phyloP scores from a whole-genome alignment of 1,284 basidiomycete genomes.

The Ceratobasidium sp. region DNA sequence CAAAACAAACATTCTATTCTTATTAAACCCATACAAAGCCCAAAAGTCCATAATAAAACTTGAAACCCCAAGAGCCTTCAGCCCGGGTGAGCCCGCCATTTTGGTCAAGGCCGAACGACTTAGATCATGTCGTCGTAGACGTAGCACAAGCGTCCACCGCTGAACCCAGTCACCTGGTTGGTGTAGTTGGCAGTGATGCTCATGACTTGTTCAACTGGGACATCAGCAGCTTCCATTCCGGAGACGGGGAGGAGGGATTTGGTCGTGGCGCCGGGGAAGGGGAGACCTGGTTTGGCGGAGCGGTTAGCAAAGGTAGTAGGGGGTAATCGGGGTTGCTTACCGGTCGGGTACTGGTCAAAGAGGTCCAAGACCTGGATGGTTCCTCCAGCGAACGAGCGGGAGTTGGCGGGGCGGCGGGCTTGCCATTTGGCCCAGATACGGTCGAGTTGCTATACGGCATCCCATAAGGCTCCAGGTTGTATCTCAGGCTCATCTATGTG shows the following conservation, averaged over 20 bases:
- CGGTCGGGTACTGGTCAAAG: conserved; percentile 39
- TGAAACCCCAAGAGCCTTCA: conserved; percentile 1
- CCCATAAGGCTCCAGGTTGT: neutral
- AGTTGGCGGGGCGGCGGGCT: conserved; percentile 40
- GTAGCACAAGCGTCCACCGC: conserved; percentile 33
- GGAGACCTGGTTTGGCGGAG: neutral
- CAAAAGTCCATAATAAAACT: neutral
- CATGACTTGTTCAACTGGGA: conserved; percentile 30
- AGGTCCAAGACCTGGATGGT: conserved; percentile 23
- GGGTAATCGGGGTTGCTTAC: conserved; percentile 1
- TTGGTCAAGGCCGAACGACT: neutral
- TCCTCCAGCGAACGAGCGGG: conserved; percentile 37
- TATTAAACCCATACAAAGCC: conserved; percentile 6
- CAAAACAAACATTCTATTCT: neutral
- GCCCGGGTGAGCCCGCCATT: neutral
- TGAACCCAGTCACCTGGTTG: conserved; percentile 23
- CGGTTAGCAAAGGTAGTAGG: neutral
- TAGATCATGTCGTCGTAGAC: conserved; percentile 34
- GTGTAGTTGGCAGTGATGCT: conserved; percentile 28
- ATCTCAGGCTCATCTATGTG: neutral
- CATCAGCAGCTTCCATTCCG: conserved; percentile 28
- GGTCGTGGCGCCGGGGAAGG: conserved; percentile 26
- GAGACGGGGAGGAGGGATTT: conserved; percentile 17
- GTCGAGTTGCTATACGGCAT: conserved; percentile 34
- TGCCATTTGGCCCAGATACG: conserved; percentile 43